Percentiles rank a stretch among this genome's conserved stretches.
Conservation (phyloP, 2,329 filamentous ascomycete species). For the Penicillium capsulatum region DNA sequence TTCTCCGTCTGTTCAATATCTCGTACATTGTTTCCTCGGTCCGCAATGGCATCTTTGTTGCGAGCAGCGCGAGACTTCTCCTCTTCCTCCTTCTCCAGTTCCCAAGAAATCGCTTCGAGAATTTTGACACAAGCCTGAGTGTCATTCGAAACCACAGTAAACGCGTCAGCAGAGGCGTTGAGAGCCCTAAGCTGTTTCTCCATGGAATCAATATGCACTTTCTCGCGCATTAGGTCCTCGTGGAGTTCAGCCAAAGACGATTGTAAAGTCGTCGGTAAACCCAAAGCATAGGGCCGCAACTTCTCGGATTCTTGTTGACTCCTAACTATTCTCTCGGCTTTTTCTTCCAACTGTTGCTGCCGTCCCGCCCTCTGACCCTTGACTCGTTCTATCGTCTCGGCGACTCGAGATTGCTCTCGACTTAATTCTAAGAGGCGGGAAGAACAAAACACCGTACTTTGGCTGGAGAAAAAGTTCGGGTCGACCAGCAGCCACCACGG, state of each 20-base stretch:
- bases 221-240: constrained; percentile 71
- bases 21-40: constrained; percentile 81
- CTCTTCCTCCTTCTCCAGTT: constrained; percentile 86
- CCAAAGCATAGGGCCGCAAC: constrained; percentile 83
- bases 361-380: constrained; percentile 75
- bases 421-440: constrained; percentile 73
- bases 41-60: constrained; percentile 81
- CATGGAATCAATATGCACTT: constrained; percentile 77
- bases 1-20: constrained; percentile 88
- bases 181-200: constrained; percentile 84
- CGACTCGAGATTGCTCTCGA: constrained; percentile 76
- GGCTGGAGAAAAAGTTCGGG: too few species aligned
- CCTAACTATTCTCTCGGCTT: constrained; percentile 53
- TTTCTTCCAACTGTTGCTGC: constrained; percentile 55
- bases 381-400: constrained; percentile 74
- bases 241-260: constrained; percentile 75
- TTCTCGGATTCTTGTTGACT: constrained; percentile 83
- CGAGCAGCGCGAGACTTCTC: constrained; percentile 73
- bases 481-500: too few species aligned
- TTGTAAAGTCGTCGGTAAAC: constrained; percentile 80
- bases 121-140: constrained; percentile 84
- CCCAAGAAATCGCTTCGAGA: constrained; percentile 76
- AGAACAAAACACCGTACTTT: too few species aligned
- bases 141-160: constrained; percentile 76
- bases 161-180: constrained; percentile 88